A percentile compares a stretch with the other conserved stretches of the same genome.
phyloP scores from a whole-genome alignment of 2,329 filamentous ascomycete species.

The Xylariomycetidae sp. region DNA sequence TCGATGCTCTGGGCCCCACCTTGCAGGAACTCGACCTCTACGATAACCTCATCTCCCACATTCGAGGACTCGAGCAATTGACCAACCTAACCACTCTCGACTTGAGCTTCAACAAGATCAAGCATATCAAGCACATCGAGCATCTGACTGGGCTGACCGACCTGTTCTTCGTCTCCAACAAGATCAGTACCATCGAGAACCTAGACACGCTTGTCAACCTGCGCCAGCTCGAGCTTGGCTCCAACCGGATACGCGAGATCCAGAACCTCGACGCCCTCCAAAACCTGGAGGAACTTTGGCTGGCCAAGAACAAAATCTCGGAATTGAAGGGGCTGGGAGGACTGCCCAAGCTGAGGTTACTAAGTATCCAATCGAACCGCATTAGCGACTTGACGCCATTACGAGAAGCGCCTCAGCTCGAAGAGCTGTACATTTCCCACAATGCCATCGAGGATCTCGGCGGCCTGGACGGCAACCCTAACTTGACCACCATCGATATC shows the following conservation, averaged over 20 bases:
- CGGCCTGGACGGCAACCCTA: conserved; percentile 61
- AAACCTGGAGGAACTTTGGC: conserved; percentile 83
- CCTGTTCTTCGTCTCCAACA: conserved; percentile 91
- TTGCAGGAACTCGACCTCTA: conserved; percentile 88
- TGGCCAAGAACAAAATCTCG: conserved; percentile 95
- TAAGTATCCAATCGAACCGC: conserved; percentile 94
- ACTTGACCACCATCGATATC: conserved; percentile 77
- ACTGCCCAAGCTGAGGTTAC: conserved; percentile 73
- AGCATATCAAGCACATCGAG: conserved; percentile 86
- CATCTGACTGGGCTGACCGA: conserved; percentile 75
- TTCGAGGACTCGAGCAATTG: conserved; percentile 76
- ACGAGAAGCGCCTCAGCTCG: conserved; percentile 64
- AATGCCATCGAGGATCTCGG: conserved; percentile 77
- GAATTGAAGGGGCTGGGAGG: conserved; percentile 70
- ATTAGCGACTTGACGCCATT: conserved; percentile 74
- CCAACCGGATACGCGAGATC: conserved; percentile 86
- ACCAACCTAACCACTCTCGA: conserved; percentile 73
- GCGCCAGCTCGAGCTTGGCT: conserved; percentile 82
- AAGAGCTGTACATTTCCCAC: conserved; percentile 94
- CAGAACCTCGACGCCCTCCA: conserved; percentile 73
- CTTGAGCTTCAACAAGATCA: conserved; percentile 98
- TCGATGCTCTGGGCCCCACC: conserved; percentile 57
- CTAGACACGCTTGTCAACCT: conserved; percentile 69
- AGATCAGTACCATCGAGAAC: conserved; percentile 81
- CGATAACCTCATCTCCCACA: conserved; percentile 87